These are phyloP conservation scores for Clohesyomyces aquaticus DNA, from an alignment of 495 filamentous ascomycete genomes.

Conservation along the genomic window DNA sequence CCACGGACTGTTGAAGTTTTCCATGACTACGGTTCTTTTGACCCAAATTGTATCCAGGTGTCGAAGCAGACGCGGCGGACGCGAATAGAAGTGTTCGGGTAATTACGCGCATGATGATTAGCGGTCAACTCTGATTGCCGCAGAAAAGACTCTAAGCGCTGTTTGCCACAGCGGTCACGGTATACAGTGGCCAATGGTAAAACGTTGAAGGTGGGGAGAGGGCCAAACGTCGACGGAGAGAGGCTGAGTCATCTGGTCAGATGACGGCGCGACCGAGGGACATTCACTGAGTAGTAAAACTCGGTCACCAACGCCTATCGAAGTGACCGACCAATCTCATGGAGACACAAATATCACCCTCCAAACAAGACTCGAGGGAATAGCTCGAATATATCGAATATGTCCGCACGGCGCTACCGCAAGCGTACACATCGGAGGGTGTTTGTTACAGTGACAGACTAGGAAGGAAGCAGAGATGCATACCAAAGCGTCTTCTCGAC, in stretches of 20 bases:
- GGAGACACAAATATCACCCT: not conserved
- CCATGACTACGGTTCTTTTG: too few relatives aligned
- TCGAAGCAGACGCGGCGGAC: not conserved
- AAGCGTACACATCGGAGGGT: too few relatives aligned
- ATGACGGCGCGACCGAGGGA: not conserved
- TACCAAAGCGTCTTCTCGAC: too few relatives aligned
- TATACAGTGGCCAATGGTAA: too few relatives aligned
- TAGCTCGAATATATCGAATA: too few relatives aligned
- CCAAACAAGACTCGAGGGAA: too few relatives aligned
- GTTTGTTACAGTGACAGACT: too few relatives aligned
- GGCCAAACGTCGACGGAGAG: not conserved
- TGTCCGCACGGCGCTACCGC: too few relatives aligned
- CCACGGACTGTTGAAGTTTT: conserved; percentile 23
- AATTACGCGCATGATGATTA: not conserved
- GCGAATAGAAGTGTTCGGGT: not conserved
- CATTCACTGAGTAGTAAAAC: not conserved
- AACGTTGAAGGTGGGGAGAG: not conserved
- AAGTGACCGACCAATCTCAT: not conserved
- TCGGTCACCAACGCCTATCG: not conserved
- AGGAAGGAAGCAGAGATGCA: too few relatives aligned
- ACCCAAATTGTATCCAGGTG: too few relatives aligned
- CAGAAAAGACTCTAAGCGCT: not conserved
- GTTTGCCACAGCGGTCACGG: too few relatives aligned
- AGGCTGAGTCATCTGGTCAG: not conserved
- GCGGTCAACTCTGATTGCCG: not conserved